A percentile compares a stretch with the other conserved stretches of the same genome.
Conservation (phyloP, 495 filamentous ascomycete species). For the Talaromyces liani region DNA sequence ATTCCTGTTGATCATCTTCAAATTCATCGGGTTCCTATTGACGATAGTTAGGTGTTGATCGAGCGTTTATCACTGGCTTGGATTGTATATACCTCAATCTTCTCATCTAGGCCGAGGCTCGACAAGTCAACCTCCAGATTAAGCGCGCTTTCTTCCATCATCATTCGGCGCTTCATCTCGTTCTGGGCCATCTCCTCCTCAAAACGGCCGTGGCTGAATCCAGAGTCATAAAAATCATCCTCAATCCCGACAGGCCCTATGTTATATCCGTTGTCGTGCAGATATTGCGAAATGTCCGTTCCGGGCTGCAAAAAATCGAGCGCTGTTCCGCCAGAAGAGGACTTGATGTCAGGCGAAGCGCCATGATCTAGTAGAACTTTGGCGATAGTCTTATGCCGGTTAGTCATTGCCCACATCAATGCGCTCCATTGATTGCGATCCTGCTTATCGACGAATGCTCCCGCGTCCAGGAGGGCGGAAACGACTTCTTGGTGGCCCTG, state of each 20-base stretch:
- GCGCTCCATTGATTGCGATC: constrained; percentile 96
- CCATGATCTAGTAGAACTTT: constrained; percentile 88
- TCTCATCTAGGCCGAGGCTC: constrained; percentile 92
- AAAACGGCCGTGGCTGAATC: constrained; percentile 87
- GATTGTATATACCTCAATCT: constrained; percentile 64
- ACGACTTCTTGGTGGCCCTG: constrained; percentile 92
- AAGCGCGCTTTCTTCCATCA: constrained; percentile 99
- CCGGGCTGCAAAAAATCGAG: constrained; percentile 92
- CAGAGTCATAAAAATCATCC: constrained; percentile 92
- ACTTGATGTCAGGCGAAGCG: constrained; percentile 91
- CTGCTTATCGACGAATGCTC: constrained; percentile 88
- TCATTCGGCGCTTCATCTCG: constrained; percentile 93
- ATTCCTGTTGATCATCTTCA: constrained; percentile 86
- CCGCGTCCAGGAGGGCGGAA: constrained; percentile 70
- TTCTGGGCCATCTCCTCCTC: constrained; percentile 97
- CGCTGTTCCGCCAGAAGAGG: constrained; percentile 87
- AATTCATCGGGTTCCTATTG: constrained; percentile 65
- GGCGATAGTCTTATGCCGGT: constrained; percentile 89
- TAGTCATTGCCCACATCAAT: constrained; percentile 99
- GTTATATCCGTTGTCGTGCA: constrained; percentile 87
- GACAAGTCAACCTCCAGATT: constrained; percentile 96
- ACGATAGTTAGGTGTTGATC: not conserved
- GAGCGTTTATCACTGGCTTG: constrained; percentile 13
- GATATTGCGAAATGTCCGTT: constrained; percentile 91
- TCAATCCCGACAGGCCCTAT: constrained; percentile 81